phyloP scores from a whole-genome alignment of 2,329 filamentous ascomycete species.

The Polytolypa hystricis region DNA sequence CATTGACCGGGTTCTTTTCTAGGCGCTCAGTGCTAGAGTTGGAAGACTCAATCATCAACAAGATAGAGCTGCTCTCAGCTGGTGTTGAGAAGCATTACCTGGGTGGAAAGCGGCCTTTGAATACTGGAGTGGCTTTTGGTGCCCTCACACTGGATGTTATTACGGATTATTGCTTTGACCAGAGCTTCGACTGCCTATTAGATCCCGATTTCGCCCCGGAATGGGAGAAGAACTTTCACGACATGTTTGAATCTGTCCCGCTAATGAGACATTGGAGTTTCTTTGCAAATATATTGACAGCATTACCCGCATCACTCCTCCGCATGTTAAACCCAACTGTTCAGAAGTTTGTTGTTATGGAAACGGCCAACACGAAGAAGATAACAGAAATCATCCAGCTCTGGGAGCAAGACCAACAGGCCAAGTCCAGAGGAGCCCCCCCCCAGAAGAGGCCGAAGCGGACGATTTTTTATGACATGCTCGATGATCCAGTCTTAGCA shows the following conservation, averaged over 20 bases:
- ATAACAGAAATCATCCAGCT: not conserved
- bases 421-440: not conserved
- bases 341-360: not conserved
- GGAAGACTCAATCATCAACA: not conserved
- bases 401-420: not conserved
- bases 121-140: not conserved
- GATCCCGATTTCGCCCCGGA: no score
- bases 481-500: not conserved
- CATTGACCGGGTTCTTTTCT: no score
- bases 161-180: not conserved
- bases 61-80: no score
- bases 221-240: no score
- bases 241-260: no score
- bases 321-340: no score
- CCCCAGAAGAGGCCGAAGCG: not conserved
- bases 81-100: no score
- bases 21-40: no score
- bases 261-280: not conserved
- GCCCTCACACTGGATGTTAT: not conserved
- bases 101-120: no score
- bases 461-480: constrained; percentile 3
- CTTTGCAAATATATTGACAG: not conserved
- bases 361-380: not conserved
- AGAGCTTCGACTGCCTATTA: no score
- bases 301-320: no score